A percentile compares a stretch with the other conserved stretches of the same genome.
phyloP scores from a whole-genome alignment of 169 alveolate species.

The Eimeria sp. region DNA sequence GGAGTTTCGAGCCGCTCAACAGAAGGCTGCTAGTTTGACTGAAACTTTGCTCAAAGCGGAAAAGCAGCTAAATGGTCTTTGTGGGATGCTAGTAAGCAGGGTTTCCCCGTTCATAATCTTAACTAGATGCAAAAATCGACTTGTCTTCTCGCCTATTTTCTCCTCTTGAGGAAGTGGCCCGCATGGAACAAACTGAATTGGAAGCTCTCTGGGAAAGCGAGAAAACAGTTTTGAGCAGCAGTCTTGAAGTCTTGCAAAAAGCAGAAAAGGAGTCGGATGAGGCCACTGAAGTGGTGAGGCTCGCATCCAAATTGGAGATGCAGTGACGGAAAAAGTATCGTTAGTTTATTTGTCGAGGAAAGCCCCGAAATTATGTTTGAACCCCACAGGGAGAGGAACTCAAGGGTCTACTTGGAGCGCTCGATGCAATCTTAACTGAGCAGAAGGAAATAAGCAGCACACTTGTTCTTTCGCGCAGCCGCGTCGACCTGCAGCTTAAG shows the following conservation, averaged over 20 bases:
- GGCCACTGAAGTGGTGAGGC: not conserved
- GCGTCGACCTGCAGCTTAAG: constrained; percentile 18
- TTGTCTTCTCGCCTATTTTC: not conserved
- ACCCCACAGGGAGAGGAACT: not conserved
- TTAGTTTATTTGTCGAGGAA: not conserved
- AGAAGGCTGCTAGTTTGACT: not conserved
- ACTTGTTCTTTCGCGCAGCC: not conserved
- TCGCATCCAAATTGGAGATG: not conserved
- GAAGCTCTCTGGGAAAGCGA: not conserved
- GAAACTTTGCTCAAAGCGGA: constrained; percentile 6
- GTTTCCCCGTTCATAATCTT: too few species aligned
- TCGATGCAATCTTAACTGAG: not conserved
- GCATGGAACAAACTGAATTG: constrained; percentile 49
- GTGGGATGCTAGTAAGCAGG: constrained; percentile 7
- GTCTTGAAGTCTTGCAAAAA: not conserved
- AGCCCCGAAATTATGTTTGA: not conserved
- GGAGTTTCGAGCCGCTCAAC: constrained; percentile 18
- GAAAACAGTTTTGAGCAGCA: not conserved
- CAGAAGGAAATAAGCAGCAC: constrained; percentile 12
- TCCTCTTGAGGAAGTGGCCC: not conserved
- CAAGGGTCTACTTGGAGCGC: not conserved
- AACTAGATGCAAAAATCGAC: not conserved
- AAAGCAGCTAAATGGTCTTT: not conserved
- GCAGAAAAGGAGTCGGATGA: constrained; percentile 21
- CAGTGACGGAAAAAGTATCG: not conserved